Percentiles rank a stretch among this genome's conserved stretches.
These are phyloP conservation scores for Brassica incana DNA, from an alignment of 345 rosid genomes.

Conservation along the genomic window DNA sequence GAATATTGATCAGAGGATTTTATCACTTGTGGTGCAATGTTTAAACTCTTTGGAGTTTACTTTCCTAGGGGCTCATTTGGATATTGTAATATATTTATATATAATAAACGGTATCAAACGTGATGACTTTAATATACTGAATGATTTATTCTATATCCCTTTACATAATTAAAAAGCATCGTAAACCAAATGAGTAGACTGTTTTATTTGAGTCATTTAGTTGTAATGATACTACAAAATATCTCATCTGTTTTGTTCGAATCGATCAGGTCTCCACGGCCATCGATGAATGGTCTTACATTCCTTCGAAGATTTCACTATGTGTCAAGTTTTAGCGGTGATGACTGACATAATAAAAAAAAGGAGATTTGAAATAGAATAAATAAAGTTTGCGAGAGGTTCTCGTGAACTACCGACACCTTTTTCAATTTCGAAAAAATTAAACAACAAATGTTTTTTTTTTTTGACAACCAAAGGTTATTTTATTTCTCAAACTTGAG, in stretches of 20 bases:
- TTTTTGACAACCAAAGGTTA: not conserved
- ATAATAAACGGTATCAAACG: slow-evolving; percentile 12
- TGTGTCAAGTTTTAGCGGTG: not conserved
- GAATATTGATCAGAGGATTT: not conserved
- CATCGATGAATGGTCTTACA: not conserved
- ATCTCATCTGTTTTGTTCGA: not conserved
- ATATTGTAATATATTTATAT: slow-evolving; percentile 21
- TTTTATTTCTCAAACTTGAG: too few relatives aligned
- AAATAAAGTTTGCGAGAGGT: not conserved
- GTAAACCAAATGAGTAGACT: not conserved
- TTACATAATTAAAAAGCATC: not conserved
- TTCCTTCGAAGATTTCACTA: not conserved
- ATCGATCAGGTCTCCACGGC: not conserved
- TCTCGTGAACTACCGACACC: not conserved
- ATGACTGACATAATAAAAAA: not conserved
- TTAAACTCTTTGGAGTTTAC: not conserved
- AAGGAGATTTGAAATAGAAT: not conserved
- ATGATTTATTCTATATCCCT: not conserved
- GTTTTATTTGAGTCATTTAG: not conserved
- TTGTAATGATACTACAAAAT: not conserved
- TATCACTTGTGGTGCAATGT: not conserved
- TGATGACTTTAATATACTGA: not conserved
- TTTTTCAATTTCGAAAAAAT: not conserved
- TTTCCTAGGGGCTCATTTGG: not conserved
- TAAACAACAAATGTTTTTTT: not conserved